Evolutionary conservation across 208 protist species (phyloP), one percentile per base, ranked within the genome.

Genomic region (Phytomonas francai): DNA sequence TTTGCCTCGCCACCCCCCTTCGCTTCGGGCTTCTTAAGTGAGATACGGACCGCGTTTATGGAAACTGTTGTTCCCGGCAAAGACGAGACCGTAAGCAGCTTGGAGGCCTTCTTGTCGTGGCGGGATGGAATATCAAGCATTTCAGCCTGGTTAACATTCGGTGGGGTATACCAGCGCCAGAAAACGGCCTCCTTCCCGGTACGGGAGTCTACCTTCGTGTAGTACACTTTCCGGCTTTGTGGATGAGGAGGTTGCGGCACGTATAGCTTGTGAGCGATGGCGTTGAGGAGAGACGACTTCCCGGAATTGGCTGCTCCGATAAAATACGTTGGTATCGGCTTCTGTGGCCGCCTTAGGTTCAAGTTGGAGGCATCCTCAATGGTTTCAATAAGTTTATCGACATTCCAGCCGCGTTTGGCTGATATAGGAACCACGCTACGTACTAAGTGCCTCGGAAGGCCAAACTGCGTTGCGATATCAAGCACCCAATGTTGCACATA

Each of bases 201-300:
- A 16, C 71, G 65, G 28, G 60, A 45, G 71, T 92, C 79, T 7
- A 61, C 61, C 59, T 77, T 80, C 14, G 89, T 92, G 81, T 89
- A 94, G 76, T 95, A 97, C 31, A 95, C 81, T 71, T 94, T 94
- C 29, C 74, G 83, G 76, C 87, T 92, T 77, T 87, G 70, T 30
- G 91, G 91, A 77, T 97, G 91, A 5, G 91, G 91, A 16, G 89
- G 89, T 70, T 91, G 80, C 0, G 87, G 88, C 32, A 92, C 72
- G 70, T 91, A 97, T 22, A 97, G 73, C 65, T 92, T 68, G 63
- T 94, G 88, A 30, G 91, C 91, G 58, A 97, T 80, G 27, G 89
- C 88, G 72, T 97, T 97, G 59, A 97, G 88, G 28, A 97, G 77
- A n/a, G 91, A 97, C 36, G 91, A 97, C 88, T 97, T 97, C 25